Evolutionary conservation across 148 eudicot genomes (phyloP).

Genomic region (Tetragonia tetragonoides): DNA sequence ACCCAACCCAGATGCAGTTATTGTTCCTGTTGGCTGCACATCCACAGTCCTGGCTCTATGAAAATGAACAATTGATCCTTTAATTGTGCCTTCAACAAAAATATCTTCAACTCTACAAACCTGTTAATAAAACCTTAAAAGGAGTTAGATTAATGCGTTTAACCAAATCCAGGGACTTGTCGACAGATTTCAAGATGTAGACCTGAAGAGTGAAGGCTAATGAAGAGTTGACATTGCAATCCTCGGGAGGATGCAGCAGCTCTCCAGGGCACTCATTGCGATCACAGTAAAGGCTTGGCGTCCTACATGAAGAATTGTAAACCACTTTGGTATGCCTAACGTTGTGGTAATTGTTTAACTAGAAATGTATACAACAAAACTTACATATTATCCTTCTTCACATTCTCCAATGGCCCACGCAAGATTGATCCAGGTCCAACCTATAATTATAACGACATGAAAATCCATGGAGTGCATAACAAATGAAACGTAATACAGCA

Average conservation of each 20-base stretch:
- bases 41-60: constrained; percentile 79
- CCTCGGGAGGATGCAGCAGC: constrained; percentile 92
- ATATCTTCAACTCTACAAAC: constrained; percentile 96
- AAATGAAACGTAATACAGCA: constrained; percentile 11
- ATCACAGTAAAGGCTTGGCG: constrained; percentile 80
- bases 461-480: background rate
- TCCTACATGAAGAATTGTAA: constrained; percentile 41
- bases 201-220: constrained; percentile 94
- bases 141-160: background rate
- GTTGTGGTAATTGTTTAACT: background rate
- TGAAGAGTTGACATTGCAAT: constrained; percentile 94
- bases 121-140: constrained; percentile 35
- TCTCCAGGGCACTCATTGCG: constrained; percentile 71
- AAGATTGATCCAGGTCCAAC: constrained; percentile 85
- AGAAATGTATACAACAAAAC: constrained; percentile 24
- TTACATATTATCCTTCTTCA: constrained; percentile 63
- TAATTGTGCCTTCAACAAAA: constrained; percentile 72
- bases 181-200: constrained; percentile 7
- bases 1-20: constrained; percentile 90
- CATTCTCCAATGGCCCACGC: constrained; percentile 77
- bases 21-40: constrained; percentile 62
- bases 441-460: constrained; percentile 35
- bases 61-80: constrained; percentile 94
- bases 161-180: background rate
- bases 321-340: constrained; percentile 1